Conservation (phyloP, 352 stramenopile genomes). For the Pythium scleroteichum region DNA sequence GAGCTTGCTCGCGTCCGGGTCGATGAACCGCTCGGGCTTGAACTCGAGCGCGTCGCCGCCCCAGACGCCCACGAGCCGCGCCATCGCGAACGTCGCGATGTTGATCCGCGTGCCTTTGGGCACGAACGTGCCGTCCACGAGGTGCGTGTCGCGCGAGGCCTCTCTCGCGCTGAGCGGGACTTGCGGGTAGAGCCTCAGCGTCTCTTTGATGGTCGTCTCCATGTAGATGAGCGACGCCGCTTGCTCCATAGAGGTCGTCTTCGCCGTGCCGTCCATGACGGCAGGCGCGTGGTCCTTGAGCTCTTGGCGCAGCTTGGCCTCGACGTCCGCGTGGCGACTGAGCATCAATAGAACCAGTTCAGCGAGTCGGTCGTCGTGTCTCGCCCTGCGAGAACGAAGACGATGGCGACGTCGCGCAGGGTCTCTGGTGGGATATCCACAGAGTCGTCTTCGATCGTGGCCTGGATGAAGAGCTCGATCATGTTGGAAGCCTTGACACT, state of each 20-base stretch:
- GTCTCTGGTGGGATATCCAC: constrained; percentile 15
- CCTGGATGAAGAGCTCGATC: constrained; percentile 23
- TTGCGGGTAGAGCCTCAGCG: constrained; percentile 36
- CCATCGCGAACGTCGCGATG: constrained; percentile 34
- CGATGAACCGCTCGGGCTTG: constrained; percentile 36
- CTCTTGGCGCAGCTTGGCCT: constrained; percentile 28
- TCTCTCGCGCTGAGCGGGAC: constrained; percentile 37
- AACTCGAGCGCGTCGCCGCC: constrained; percentile 34
- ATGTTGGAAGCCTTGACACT: constrained; percentile 10
- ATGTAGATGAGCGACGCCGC: constrained; percentile 17
- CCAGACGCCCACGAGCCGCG: constrained; percentile 32
- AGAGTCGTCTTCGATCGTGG: constrained; percentile 9
- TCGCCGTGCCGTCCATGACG: background rate
- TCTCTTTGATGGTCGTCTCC: constrained; percentile 35
- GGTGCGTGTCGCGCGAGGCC: constrained; percentile 27
- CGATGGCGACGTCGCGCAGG: constrained; percentile 46
- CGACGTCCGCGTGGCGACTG: constrained; percentile 29
- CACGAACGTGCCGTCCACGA: constrained; percentile 40
- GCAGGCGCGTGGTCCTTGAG: constrained; percentile 8
- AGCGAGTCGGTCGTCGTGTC: constrained; percentile 51
- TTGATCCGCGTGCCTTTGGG: constrained; percentile 25
- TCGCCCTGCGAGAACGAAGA: constrained; percentile 49
- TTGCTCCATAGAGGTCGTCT: constrained; percentile 15
- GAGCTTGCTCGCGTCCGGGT: constrained; percentile 17
- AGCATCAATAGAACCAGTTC: constrained; percentile 52